Conservation (phyloP, 768 basidiomycete genomes). For the Phaffia tasmanica region DNA sequence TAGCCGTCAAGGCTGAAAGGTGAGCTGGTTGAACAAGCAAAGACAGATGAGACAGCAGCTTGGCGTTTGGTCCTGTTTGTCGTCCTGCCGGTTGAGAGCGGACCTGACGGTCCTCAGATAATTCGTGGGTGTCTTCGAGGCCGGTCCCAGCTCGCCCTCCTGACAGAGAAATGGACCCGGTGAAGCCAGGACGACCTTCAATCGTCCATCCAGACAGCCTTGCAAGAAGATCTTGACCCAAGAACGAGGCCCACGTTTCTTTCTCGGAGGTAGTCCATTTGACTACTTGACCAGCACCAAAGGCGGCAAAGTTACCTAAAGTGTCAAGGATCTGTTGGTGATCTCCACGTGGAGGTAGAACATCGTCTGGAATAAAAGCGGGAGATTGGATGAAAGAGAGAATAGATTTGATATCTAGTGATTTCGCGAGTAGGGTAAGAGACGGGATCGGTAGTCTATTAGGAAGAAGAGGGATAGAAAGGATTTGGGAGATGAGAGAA, state of each 20-base stretch:
- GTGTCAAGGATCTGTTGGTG: constrained; percentile 28
- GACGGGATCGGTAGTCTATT: constrained; percentile 51
- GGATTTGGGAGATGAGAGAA: constrained; percentile 47
- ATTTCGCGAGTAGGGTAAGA: constrained; percentile 54
- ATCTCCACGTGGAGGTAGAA: neutral
- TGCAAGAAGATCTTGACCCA: constrained; percentile 44
- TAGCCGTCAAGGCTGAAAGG: constrained; percentile 41
- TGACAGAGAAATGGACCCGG: neutral
- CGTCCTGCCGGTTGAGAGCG: constrained; percentile 11
- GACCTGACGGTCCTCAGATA: neutral
- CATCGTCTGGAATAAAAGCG: neutral
- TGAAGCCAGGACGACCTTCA: constrained; percentile 34
- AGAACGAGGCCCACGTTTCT: constrained; percentile 38
- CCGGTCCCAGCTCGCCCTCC: constrained; percentile 1
- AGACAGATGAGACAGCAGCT: constrained; percentile 54
- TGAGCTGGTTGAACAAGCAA: constrained; percentile 45
- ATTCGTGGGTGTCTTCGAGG: neutral
- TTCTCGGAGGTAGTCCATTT: constrained; percentile 12
- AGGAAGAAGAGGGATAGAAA: constrained; percentile 66
- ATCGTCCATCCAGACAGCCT: constrained; percentile 40
- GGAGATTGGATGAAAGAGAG: constrained; percentile 28
- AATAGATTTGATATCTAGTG: constrained; percentile 42
- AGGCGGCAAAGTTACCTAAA: constrained; percentile 43
- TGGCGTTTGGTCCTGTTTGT: constrained; percentile 28
- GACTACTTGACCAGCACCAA: constrained; percentile 54